Evolutionary conservation across 306 rosid genomes (phyloP).

Genomic region (Styphnolobium japonicum): DNA sequence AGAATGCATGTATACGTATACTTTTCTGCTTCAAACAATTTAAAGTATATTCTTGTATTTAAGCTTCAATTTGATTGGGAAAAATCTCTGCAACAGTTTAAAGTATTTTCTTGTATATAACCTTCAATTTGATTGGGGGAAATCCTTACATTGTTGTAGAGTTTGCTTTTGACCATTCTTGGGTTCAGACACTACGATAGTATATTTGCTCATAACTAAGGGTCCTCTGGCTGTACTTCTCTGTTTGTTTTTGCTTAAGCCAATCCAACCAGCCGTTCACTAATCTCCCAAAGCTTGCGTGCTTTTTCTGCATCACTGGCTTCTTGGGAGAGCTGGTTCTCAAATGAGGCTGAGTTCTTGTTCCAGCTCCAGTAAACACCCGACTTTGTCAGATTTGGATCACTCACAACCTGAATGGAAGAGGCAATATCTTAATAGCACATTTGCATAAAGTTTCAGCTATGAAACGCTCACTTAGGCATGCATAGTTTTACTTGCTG

Average conservation of each 20-base stretch:
- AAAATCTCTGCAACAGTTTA: no score
- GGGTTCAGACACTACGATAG: background rate
- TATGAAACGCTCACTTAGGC: no score
- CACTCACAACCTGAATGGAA: constrained; percentile 52
- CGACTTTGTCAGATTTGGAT: constrained; percentile 65
- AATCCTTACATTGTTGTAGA: background rate
- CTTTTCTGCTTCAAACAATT: no score
- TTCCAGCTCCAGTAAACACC: constrained; percentile 87
- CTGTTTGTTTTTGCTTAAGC: constrained; percentile 18
- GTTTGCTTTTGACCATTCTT: background rate
- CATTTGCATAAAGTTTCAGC: background rate
- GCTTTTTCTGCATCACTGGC: constrained; percentile 63
- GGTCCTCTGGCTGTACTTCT: background rate
- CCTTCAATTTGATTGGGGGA: no score
- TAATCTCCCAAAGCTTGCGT: constrained; percentile 62
- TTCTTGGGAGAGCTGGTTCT: constrained; percentile 61
- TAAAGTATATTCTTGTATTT: no score
- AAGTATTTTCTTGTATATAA: no score
- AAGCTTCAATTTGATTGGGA: no score
- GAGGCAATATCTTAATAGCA: background rate
- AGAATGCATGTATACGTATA: no score
- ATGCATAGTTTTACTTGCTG: no score
- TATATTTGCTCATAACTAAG: background rate
- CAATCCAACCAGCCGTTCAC: constrained; percentile 70
- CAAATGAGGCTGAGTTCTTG: constrained; percentile 61